Evolutionary conservation across 148 eudicot species (phyloP).

Genomic region (Fagopyrum homotropicum): DNA sequence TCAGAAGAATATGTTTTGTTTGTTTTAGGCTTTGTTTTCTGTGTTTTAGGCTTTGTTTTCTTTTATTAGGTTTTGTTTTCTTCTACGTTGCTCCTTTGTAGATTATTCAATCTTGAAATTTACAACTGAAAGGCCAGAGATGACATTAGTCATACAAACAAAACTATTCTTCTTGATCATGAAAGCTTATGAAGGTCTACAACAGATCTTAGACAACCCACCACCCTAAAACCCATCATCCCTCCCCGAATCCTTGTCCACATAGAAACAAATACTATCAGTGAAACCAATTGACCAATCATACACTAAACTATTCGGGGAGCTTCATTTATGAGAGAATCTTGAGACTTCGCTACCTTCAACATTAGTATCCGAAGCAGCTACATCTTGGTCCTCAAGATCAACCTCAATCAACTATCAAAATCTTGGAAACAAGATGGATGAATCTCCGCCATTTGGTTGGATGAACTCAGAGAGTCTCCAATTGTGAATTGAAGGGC

Average conservation of each 20-base stretch:
- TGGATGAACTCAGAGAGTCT: conserved; percentile 51
- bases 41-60: too few species aligned
- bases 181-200: conserved; percentile 66
- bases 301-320: conserved; percentile 64
- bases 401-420: neutral
- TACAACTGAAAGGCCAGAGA: too few species aligned
- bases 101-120: too few species aligned
- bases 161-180: conserved; percentile 16
- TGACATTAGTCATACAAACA: too few species aligned
- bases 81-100: too few species aligned
- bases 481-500: conserved; percentile 76
- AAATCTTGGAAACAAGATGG: conserved; percentile 7
- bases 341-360: neutral
- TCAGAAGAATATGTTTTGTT: too few species aligned
- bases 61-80: too few species aligned
- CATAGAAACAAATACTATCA: conserved; percentile 7
- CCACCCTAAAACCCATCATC: conserved; percentile 34
- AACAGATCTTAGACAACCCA: conserved; percentile 56
- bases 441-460: neutral
- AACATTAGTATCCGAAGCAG: conserved; percentile 12
- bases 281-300: conserved; percentile 33
- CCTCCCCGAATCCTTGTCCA: conserved; percentile 34
- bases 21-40: too few species aligned
- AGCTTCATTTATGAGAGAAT: conserved; percentile 46
- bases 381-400: conserved; percentile 14